phyloP scores from a whole-genome alignment of 2,329 filamentous ascomycete genomes.

The Cercospora zeina region DNA sequence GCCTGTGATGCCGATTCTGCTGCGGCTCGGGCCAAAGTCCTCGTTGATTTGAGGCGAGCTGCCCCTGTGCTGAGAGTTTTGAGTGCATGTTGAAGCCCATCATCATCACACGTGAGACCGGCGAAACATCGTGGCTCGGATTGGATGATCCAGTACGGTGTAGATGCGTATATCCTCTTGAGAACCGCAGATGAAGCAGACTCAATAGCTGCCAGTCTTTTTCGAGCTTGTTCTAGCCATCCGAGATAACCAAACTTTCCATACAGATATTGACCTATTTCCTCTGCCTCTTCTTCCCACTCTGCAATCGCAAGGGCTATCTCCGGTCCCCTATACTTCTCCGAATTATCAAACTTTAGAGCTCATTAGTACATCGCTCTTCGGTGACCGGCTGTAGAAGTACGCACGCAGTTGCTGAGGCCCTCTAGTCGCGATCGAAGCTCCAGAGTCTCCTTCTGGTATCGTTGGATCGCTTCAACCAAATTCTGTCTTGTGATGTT shows the following conservation, averaged over 20 bases:
- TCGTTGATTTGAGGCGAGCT: neutral
- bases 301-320: neutral
- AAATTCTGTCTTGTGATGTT: neutral
- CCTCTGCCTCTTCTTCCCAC: neutral
- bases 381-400: neutral
- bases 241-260: neutral
- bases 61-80: neutral
- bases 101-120: neutral
- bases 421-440: neutral
- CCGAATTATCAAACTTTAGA: neutral
- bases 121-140: neutral
- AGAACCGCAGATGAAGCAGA: neutral
- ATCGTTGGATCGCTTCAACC: neutral
- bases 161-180: neutral
- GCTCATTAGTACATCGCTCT: neutral
- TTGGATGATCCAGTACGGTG: neutral
- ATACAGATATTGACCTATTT: neutral
- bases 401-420: neutral
- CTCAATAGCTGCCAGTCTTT: neutral
- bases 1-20: neutral
- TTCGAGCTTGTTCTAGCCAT: neutral
- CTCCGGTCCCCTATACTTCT: neutral
- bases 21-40: neutral
- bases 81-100: neutral
- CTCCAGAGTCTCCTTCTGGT: neutral